Percentiles rank a stretch among this genome's conserved stretches.
phyloP scores from a whole-genome alignment of 345 rosid genomes.

The Heritiera fomes region DNA sequence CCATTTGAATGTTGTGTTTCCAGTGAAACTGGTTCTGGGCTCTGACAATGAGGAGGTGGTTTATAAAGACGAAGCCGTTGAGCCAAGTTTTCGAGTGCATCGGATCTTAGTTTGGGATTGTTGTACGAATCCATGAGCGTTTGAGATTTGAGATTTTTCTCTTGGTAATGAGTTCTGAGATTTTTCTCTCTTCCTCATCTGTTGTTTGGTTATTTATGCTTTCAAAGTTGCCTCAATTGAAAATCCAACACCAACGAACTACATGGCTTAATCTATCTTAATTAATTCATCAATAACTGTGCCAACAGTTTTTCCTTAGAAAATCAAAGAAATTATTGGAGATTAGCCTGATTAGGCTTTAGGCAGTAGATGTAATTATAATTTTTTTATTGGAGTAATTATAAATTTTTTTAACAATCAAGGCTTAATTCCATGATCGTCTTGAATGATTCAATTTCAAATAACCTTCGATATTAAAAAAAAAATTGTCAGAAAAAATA shows the following conservation, averaged over 20 bases:
- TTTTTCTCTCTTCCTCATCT: neutral
- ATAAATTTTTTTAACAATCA: too few relatives aligned
- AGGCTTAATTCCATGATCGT: too few relatives aligned
- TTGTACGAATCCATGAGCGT: neutral
- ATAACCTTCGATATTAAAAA: too few relatives aligned
- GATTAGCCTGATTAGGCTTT: too few relatives aligned
- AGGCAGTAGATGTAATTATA: too few relatives aligned
- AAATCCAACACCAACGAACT: neutral
- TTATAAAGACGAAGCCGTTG: constrained; percentile 26
- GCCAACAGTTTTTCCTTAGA: neutral
- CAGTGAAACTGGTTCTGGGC: neutral
- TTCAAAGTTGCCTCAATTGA: neutral
- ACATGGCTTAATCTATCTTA: neutral
- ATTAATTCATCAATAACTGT: neutral
- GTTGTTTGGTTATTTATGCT: neutral
- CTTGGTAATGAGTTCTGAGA: too few relatives aligned
- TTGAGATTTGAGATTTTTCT: neutral
- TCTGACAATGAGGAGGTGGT: neutral
- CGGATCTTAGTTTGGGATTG: neutral
- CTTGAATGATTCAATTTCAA: too few relatives aligned
- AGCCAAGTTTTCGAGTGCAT: constrained; percentile 24
- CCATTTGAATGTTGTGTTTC: neutral
- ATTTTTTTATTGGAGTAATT: too few relatives aligned
- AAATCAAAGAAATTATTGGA: too few relatives aligned
- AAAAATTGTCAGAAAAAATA: too few relatives aligned